phyloP scores from a whole-genome alignment of 306 rosid genomes.

The Alnus glutinosa region DNA sequence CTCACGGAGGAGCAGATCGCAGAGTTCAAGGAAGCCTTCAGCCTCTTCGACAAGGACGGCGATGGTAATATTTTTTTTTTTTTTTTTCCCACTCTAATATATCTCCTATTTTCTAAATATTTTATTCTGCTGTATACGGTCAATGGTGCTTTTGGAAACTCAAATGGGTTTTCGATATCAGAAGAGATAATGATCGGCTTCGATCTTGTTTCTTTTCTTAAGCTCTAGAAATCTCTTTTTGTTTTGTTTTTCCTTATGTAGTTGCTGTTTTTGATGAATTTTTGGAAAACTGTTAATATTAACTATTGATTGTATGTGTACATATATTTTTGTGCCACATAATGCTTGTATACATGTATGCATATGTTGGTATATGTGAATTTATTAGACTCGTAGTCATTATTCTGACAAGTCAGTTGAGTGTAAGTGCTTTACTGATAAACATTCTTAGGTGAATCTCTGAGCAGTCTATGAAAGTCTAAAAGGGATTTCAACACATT shows the following conservation, averaged over 20 bases:
- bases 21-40: constrained; percentile 45
- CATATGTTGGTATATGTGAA: background rate
- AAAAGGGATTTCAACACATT: background rate
- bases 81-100: background rate
- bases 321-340: no score
- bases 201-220: background rate
- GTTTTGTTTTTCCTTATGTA: background rate
- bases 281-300: background rate
- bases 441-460: background rate
- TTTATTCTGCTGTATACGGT: background rate
- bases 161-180: background rate
- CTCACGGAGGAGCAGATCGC: constrained; percentile 44
- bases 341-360: no score
- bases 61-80: constrained; percentile 21
- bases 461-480: background rate
- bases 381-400: background rate
- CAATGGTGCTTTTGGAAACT: background rate
- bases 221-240: background rate
- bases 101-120: no score
- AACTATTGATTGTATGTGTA: no score
- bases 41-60: constrained; percentile 44
- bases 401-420: background rate
- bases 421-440: background rate
- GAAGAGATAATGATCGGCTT: background rate
- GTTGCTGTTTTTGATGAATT: background rate